A percentile compares a stretch with the other conserved stretches of the same genome.
These are phyloP conservation scores for Chaetomium globosum DNA, from an alignment of 2,329 filamentous ascomycete species.

Conservation along the genomic window DNA sequence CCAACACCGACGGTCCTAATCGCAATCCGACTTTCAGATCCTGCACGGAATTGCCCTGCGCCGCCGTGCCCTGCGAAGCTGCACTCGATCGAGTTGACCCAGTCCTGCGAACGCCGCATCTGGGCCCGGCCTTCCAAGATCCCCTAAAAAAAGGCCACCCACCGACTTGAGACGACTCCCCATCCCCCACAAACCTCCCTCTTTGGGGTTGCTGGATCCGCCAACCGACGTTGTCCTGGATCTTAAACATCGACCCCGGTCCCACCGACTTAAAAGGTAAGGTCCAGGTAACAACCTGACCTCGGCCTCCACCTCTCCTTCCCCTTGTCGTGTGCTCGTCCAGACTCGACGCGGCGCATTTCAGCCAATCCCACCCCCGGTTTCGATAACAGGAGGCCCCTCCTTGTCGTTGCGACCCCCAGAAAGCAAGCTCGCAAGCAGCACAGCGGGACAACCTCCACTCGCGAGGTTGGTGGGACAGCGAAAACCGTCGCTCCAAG, in stretches of 20 bases:
- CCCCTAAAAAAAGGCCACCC: slow-evolving; percentile 9
- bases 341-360: slow-evolving; percentile 13
- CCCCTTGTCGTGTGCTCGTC: slow-evolving; percentile 24
- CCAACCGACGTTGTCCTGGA: slow-evolving; percentile 23
- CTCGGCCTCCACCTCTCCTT: slow-evolving; percentile 9
- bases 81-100: not conserved
- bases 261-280: slow-evolving; percentile 15
- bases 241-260: slow-evolving; percentile 27
- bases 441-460: not conserved
- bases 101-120: slow-evolving; percentile 15
- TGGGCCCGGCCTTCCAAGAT: not conserved
- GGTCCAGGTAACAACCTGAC: not conserved
- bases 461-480: slow-evolving; percentile 17
- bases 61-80: not conserved
- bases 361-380: slow-evolving; percentile 17
- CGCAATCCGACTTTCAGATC: not conserved
- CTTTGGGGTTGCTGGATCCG: slow-evolving; percentile 29
- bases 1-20: not conserved
- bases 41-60: not conserved
- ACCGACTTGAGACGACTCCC: slow-evolving; percentile 13
- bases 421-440: slow-evolving; percentile 1
- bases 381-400: slow-evolving; percentile 11
- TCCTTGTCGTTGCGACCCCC: slow-evolving; percentile 6
- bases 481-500: slow-evolving; percentile 18
- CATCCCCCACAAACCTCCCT: slow-evolving; percentile 33